Percentiles rank a stretch among this genome's conserved stretches.
These are phyloP conservation scores for Arxiozyma slooffiae DNA, from an alignment of 1,139 yeast genomes.

Conservation along the genomic window DNA sequence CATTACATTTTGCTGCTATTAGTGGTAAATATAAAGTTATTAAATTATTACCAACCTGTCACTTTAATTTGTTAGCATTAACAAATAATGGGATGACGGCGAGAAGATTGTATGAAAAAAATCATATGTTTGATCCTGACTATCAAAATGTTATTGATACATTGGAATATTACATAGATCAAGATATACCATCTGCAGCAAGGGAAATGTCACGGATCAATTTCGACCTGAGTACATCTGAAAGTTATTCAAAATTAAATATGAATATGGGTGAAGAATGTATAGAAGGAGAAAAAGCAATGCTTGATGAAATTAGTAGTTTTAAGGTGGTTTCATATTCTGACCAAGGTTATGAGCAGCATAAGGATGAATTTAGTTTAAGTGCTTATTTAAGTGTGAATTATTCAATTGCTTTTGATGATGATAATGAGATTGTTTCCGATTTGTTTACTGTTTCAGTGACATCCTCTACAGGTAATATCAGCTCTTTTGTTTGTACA, in stretches of 20 bases:
- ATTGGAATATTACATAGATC: constrained; percentile 1
- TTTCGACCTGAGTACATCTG: constrained; percentile 52
- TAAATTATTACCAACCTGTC: constrained; percentile 33
- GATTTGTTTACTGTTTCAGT: background rate
- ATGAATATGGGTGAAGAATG: background rate
- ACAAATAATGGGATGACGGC: constrained; percentile 47
- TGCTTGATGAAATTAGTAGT: background rate
- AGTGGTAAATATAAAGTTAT: constrained; percentile 54
- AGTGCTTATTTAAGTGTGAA: constrained; percentile 7
- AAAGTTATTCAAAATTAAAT: constrained; percentile 22
- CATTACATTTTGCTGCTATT: constrained; percentile 76
- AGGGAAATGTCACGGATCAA: constrained; percentile 16
- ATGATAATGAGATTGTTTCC: background rate
- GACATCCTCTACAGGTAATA: background rate
- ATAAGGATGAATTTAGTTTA: constrained; percentile 15
- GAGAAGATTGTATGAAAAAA: constrained; percentile 38
- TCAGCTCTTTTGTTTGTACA: background rate
- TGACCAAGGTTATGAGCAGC: constrained; percentile 29
- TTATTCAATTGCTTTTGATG: constrained; percentile 26
- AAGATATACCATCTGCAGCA: constrained; percentile 4
- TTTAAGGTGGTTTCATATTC: constrained; percentile 14
- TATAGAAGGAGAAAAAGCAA: background rate
- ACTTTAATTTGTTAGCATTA: constrained; percentile 51
- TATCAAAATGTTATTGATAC: constrained; percentile 5
- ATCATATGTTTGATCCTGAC: constrained; percentile 27